Conservation (phyloP, 2,329 filamentous ascomycete species). For the Exophiala lecanii-corni region DNA sequence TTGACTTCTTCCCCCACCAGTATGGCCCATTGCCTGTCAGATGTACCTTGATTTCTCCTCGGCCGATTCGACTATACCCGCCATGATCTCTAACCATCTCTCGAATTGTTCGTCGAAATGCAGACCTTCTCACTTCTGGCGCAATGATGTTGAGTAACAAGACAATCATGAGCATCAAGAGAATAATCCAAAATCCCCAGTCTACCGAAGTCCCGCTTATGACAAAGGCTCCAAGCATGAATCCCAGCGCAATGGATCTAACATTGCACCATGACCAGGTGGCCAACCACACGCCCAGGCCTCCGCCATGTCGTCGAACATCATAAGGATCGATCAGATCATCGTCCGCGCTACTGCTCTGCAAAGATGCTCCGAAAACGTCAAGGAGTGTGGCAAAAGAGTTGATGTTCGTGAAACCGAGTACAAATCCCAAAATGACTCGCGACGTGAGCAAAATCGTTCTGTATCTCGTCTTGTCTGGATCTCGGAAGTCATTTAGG, state of each 20-base stretch:
- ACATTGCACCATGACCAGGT: constrained; percentile 75
- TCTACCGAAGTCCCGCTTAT: constrained; percentile 61
- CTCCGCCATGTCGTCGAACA: constrained; percentile 68
- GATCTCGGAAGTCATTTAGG: constrained; percentile 54
- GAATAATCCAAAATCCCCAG: constrained; percentile 72
- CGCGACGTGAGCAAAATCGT: constrained; percentile 60
- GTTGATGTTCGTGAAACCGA: constrained; percentile 76
- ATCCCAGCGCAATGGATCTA: constrained; percentile 66
- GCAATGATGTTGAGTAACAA: constrained; percentile 66
- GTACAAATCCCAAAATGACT: constrained; percentile 60
- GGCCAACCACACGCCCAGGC: constrained; percentile 74
- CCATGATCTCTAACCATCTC: constrained; percentile 46
- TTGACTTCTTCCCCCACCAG: constrained; percentile 76
- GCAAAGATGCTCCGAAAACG: constrained; percentile 70
- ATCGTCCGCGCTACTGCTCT: constrained; percentile 67
- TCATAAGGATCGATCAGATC: constrained; percentile 65
- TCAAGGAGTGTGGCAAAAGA: constrained; percentile 67
- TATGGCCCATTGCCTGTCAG: constrained; percentile 65
- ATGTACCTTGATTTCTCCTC: constrained; percentile 74
- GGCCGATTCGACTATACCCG: constrained; percentile 49
- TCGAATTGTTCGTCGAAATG: constrained; percentile 63
- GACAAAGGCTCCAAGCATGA: constrained; percentile 65
- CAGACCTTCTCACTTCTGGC: constrained; percentile 67
- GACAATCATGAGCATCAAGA: constrained; percentile 61
- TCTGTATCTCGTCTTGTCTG: constrained; percentile 53